Base-by-base conservation (phyloP, 2,329 filamentous ascomycete genomes). In the Bretziella fagacearum region DNA sequence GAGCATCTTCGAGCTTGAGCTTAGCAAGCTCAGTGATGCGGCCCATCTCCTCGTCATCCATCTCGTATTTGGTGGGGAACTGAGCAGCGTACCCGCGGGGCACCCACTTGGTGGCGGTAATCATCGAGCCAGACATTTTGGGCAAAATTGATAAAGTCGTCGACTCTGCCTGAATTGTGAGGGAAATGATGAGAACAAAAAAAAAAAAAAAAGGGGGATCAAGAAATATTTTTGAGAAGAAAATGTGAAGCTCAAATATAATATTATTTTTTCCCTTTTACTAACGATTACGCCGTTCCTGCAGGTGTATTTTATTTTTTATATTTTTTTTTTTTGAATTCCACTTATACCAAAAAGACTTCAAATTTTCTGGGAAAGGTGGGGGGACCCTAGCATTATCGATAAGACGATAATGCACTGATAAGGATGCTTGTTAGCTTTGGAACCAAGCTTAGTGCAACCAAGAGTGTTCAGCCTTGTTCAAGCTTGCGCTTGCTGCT, bases 1-100 rank as follows among this genome's bases (percentile, higher is more conserved):
- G 81, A 22, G 91, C 91, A 63, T 96, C 91, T 58, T 95, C 84
- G 26, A 95, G 73, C 64, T 93, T 81, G 52, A 84, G 67, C 61
- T 81, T 78, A 25, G 81, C 81, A 53, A 86, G 68, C 58, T 73
- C 71, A 13, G 80, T 79, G 65, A 86, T 86, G 56, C 82, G 74
- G 57, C 77, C 72, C 56, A 82, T 83, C 61, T 86, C 81, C 53
- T 72, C 70, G 59, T 86, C 81, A 61, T 85, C 76, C 49, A 86
- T 75, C 50, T 79, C 74, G 59, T 84, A 84, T 61, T 82, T 83
- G 33, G 72, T 70, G 13, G 81, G 81, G 55, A 85, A 84, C 42
- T 79, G 78, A 40, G 82, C 81, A 47, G 81, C 79, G 56, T 81
- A 82, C 44, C 81, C 81, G 50, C 81, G 74, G 56, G 79, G 79